Conservation (phyloP, 352 stramenopile species). For the Phytophthora foliorum region DNA sequence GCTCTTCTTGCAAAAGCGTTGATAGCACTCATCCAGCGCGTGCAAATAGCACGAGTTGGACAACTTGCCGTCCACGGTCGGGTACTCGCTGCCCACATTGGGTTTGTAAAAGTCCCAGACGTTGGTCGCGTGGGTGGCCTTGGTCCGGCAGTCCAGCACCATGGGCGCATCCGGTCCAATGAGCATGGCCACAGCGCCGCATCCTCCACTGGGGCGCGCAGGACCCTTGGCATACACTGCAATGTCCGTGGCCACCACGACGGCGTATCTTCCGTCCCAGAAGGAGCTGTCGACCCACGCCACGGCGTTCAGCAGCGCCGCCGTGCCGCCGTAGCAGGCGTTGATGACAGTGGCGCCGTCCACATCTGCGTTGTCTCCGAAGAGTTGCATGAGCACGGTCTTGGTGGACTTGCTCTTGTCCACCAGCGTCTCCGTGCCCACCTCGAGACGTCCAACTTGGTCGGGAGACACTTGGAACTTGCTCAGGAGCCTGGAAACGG, state of each 20-base stretch:
- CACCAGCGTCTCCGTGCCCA: constrained; percentile 97
- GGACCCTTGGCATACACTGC: constrained; percentile 95
- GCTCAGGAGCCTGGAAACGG: constrained; percentile 60
- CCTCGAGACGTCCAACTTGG: constrained; percentile 95
- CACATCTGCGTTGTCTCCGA: constrained; percentile 66
- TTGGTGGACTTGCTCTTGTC: constrained; percentile 91
- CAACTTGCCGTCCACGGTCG: constrained; percentile 95
- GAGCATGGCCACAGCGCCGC: constrained; percentile 96
- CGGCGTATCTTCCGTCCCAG: constrained; percentile 94
- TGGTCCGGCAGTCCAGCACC: constrained; percentile 88
- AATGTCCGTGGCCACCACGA: constrained; percentile 98
- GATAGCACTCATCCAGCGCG: constrained; percentile 96
- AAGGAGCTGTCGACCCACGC: constrained; percentile 95
- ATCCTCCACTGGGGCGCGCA: constrained; percentile 92
- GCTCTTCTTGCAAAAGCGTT: constrained; percentile 91
- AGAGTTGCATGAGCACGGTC: constrained; percentile 85
- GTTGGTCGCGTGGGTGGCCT: constrained; percentile 93
- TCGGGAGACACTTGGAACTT: constrained; percentile 62
- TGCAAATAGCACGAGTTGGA: constrained; percentile 97
- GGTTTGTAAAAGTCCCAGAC: constrained; percentile 99
- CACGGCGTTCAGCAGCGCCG: constrained; percentile 97
- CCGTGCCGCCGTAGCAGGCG: constrained; percentile 98
- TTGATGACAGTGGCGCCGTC: constrained; percentile 96
- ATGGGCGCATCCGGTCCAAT: constrained; percentile 96
- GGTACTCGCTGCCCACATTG: constrained; percentile 93